Base-by-base conservation (phyloP, 1,284 basidiomycete genomes). In the Xanthoconium separans region DNA sequence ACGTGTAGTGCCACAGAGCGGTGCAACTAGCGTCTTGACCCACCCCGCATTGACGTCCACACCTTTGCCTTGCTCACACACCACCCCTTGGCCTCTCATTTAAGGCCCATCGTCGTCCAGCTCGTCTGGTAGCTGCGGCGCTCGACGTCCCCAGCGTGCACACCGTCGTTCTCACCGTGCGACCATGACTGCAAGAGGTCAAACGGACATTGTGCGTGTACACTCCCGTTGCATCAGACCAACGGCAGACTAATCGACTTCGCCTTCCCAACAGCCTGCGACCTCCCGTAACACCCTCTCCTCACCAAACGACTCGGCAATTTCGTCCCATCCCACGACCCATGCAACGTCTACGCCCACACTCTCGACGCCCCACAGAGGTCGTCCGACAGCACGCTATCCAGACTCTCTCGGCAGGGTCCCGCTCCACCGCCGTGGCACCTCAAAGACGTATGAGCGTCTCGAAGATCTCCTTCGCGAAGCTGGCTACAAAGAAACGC, bases 401-500 rank as follows among this genome's bases (percentile, higher is more conserved):
- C 81, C 82, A 4, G 75, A 79, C 34, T 63, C 70, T 18, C 77
- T 87, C 9, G 64, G 79, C 10, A 81, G 84, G 40, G 82, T 89
- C 8, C 88, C 87, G 0, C 73, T 90, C 11, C 89, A 90, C 63
- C 78, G 85, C 29, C 76, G 87, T 51, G 89, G 88, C 3, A 89
- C 80, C n/a, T 89, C 88, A 2, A 81, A 80, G 56, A 88, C 84
- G 12, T 92, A 91, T 61, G 89, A 92, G 58, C 80, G 84, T 6
- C 78, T 95, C 29, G 92, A 93, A 62, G 89, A 93, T 70, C 77
- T 95, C 16, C 76, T 95, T 22, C 78, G 83, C 50, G 88, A 93
- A 66, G 91, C 91, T 0, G 92, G 92, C 4, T 94, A 93, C 77
- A 93, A 91, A 69, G 92, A 94, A 68, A 93, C 91, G 0, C 79